Evolutionary conservation across 345 rosid species (phyloP), one percentile per base, ranked within the genome.

Genomic region (Euphorbia pulcherrima): DNA sequence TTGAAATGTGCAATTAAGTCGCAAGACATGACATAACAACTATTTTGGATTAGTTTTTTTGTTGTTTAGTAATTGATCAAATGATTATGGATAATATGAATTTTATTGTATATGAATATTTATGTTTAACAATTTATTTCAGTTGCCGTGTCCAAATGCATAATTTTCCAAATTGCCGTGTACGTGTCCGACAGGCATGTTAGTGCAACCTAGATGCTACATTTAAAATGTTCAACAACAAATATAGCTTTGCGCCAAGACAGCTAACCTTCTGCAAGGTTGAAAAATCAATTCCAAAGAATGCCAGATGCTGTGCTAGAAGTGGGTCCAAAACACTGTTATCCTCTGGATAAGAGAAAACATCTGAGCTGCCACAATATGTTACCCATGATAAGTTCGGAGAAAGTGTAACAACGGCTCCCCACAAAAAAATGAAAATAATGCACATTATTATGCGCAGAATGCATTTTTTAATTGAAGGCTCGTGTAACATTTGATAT

Each of bases 261-360:
- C 13, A 61, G 64, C 81, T 74, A 47, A 95, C 98, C 97, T 95
- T 95, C 78, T 88, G 92, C 75, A 95, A 76, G 28, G 96, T 87
- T 52, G 98, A 88, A 80, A 92, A 95, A 79, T 95, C 97, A 74
- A 95, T 88, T 77, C 99, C 99, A 77, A 88, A 92, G 83, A 88
- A 93, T 21, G 94, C 92, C 77, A 95, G 84, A 81, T 95, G 99
- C 62, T 92, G 84, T 16, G 93, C 97, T 74, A 95, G 79, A 83
- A 79, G 88, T 41, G 98, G 99, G 69, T 92, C 98, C 81, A 86
- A 37, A 76, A 95, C 94, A 84, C 90, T 73, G 62, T 90, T 91
- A 80, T 92, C 98, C 82, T 92, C 98, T 29, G 92, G 88, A 78
- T 95, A 95, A 56, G 98, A 95, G 82, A 80, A 95, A 83, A 95